Conservation (phyloP, 345 rosid genomes). For the Zanthoxylum bungeanum region DNA sequence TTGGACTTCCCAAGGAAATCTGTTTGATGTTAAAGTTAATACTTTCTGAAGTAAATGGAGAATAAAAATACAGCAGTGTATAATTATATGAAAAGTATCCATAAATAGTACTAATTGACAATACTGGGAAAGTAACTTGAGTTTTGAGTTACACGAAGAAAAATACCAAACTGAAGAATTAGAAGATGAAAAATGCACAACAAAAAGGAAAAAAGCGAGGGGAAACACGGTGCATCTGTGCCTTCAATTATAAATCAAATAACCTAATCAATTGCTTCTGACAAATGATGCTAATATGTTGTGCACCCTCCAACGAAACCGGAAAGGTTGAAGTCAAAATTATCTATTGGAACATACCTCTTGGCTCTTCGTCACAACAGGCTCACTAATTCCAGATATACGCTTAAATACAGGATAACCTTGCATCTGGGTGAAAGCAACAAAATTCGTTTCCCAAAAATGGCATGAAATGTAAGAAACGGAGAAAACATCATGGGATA, state of each 20-base stretch:
- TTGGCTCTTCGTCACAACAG: constrained; percentile 82
- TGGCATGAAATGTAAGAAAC: neutral
- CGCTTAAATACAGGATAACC: constrained; percentile 69
- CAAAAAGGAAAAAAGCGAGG: neutral
- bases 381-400: constrained; percentile 66
- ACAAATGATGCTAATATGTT: neutral
- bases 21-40: neutral
- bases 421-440: constrained; percentile 51
- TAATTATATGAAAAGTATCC: neutral
- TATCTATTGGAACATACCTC: constrained; percentile 49
- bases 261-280: neutral
- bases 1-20: neutral
- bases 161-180: neutral
- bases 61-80: neutral
- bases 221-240: neutral
- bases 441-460: constrained; percentile 1
- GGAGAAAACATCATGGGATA: neutral
- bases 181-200: neutral
- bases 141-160: neutral
- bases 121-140: neutral
- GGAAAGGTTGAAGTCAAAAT: neutral
- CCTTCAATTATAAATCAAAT: neutral
- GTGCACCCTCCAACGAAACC: neutral
- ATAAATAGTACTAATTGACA: neutral
- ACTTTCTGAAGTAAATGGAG: neutral